phyloP scores from a whole-genome alignment of 176 grass and related monocot genomes.

The Carex scoparia region DNA sequence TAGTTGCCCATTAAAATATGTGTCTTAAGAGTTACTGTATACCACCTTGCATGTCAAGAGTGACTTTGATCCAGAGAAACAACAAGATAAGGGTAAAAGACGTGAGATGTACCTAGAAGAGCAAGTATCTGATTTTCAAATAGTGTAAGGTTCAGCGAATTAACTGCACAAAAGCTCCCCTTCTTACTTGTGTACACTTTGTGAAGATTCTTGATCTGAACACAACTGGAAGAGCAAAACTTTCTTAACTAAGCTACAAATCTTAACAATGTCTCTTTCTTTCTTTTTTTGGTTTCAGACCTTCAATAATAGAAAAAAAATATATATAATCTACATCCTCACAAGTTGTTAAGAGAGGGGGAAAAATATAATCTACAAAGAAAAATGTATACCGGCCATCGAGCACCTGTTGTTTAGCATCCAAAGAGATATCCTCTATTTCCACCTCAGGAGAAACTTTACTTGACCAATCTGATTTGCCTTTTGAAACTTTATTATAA shows the following conservation, averaged over 20 bases:
- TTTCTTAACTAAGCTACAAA: background rate
- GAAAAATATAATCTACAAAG: background rate
- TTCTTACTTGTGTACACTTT: slow-evolving; percentile 41
- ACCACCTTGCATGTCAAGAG: background rate
- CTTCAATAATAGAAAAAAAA: background rate
- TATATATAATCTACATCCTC: background rate
- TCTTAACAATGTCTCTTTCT: background rate
- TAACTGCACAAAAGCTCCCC: slow-evolving; percentile 37
- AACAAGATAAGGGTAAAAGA: slow-evolving; percentile 11
- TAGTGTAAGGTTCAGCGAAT: slow-evolving; percentile 42
- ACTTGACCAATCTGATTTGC: slow-evolving; percentile 9
- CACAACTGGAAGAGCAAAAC: slow-evolving; percentile 32
- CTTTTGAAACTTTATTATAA: slow-evolving; percentile 21
- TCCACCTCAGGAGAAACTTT: slow-evolving; percentile 18
- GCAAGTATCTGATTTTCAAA: slow-evolving; percentile 52
- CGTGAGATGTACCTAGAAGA: slow-evolving; percentile 35
- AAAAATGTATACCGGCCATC: slow-evolving; percentile 38
- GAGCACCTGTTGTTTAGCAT: slow-evolving; percentile 46
- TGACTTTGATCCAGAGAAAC: background rate
- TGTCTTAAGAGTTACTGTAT: background rate
- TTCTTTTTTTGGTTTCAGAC: background rate
- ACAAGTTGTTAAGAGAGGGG: background rate
- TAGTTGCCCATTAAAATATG: background rate
- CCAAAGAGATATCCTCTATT: slow-evolving; percentile 37
- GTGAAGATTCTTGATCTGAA: slow-evolving; percentile 40